Evolutionary conservation across 2,329 filamentous ascomycete species (phyloP).

Genomic region (Fusarium aywerte): DNA sequence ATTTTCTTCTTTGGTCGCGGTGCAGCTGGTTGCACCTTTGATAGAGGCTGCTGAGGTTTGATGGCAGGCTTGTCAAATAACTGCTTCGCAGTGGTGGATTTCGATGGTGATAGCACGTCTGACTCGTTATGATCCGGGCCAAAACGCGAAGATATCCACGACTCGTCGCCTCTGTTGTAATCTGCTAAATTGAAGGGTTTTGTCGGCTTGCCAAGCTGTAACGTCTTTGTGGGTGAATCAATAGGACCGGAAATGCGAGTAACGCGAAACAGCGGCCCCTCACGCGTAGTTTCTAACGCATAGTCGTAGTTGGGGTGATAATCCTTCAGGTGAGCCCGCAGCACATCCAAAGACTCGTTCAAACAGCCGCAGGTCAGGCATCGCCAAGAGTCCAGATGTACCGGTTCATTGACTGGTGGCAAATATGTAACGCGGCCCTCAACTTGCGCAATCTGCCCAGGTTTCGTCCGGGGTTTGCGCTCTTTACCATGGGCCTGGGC

Average conservation of each 20-base stretch:
- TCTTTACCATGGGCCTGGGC: conserved; percentile 67
- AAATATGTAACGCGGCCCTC: conserved; percentile 60
- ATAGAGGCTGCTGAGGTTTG: conserved; percentile 21
- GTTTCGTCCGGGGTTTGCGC: conserved; percentile 53
- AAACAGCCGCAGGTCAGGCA: conserved; percentile 63
- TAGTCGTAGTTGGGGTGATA: conserved; percentile 60
- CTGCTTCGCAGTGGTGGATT: conserved; percentile 35
- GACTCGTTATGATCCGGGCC: conserved; percentile 50
- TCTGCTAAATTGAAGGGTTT: conserved; percentile 59
- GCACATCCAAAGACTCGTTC: conserved; percentile 59
- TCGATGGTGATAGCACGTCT: conserved; percentile 41
- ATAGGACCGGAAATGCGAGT: conserved; percentile 47
- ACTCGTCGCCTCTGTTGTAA: conserved; percentile 58
- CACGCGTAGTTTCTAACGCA: conserved; percentile 51
- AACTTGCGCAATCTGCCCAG: conserved; percentile 43
- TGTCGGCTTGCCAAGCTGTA: conserved; percentile 56
- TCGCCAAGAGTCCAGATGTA: conserved; percentile 60
- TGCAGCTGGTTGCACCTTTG: conserved; percentile 1
- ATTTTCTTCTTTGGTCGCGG: conserved; percentile 44
- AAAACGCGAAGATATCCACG: conserved; percentile 58
- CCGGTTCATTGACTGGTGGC: conserved; percentile 56
- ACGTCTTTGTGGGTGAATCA: conserved; percentile 51
- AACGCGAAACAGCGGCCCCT: conserved; percentile 55
- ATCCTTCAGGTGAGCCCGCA: conserved; percentile 60
- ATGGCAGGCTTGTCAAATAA: conserved; percentile 41